A percentile compares a stretch with the other conserved stretches of the same genome.
These are phyloP conservation scores for Diaporthe sp. DNA, from an alignment of 2,329 filamentous ascomycete genomes.

Conservation along the genomic window DNA sequence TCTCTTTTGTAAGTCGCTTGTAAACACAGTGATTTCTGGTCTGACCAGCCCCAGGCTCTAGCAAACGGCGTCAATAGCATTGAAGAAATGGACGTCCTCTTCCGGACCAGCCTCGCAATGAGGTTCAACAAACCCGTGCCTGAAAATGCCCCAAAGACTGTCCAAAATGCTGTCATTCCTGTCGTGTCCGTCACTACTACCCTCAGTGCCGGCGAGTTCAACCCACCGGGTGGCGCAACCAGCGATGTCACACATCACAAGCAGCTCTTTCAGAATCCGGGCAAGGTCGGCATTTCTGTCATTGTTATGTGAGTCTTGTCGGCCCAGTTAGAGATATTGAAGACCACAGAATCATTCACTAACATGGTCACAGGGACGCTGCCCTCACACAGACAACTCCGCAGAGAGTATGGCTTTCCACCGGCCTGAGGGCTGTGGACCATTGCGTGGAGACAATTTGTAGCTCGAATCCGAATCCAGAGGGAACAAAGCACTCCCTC, in stretches of 20 bases:
- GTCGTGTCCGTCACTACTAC: constrained; percentile 42
- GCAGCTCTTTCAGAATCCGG: constrained; percentile 44
- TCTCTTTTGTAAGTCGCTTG: constrained; percentile 33
- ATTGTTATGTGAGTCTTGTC: constrained; percentile 53
- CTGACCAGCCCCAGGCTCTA: constrained; percentile 24
- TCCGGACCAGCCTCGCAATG: constrained; percentile 15
- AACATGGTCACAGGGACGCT: constrained; percentile 51
- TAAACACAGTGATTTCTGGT: not conserved
- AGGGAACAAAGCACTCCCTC: constrained; percentile 51
- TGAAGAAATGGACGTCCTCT: constrained; percentile 38
- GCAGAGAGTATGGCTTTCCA: constrained; percentile 61
- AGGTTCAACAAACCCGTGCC: not conserved
- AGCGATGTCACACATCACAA: constrained; percentile 41
- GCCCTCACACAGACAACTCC: constrained; percentile 60
- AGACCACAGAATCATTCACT: not conserved
- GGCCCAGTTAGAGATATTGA: not conserved
- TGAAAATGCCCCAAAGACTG: not conserved
- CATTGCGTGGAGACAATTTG: constrained; percentile 67
- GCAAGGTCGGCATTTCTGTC: constrained; percentile 56
- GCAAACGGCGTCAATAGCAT: constrained; percentile 40
- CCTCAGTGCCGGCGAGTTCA: constrained; percentile 43
- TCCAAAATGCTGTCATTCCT: constrained; percentile 38
- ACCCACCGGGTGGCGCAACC: constrained; percentile 41
- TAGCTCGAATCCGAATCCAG: constrained; percentile 46
- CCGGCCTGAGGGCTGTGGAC: constrained; percentile 65